phyloP scores from a whole-genome alignment of 257 asterid species.

The Solanum dulcamara region DNA sequence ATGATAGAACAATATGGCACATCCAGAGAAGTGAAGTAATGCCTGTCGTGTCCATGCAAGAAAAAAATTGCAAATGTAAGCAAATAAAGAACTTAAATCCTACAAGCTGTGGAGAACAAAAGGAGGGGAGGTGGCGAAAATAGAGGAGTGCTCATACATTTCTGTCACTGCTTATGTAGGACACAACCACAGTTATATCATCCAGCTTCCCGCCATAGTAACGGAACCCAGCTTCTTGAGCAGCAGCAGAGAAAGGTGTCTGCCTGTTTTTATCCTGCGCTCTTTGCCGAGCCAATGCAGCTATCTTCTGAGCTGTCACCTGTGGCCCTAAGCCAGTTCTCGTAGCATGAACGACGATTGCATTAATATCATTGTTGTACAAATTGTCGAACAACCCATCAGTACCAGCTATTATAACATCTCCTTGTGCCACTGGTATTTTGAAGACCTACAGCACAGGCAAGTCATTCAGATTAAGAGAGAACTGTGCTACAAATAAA shows the following conservation, averaged over 20 bases:
- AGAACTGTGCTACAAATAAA: background rate
- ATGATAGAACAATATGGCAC: background rate
- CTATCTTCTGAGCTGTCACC: slow-evolving; percentile 87
- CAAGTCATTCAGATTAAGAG: background rate
- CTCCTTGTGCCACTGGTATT: slow-evolving; percentile 87
- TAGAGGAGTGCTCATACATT: slow-evolving; percentile 35
- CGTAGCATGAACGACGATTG: slow-evolving; percentile 72
- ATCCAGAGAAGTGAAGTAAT: background rate
- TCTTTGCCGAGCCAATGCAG: slow-evolving; percentile 83
- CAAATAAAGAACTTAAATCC: background rate
- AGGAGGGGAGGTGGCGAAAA: background rate
- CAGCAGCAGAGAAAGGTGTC: slow-evolving; percentile 97
- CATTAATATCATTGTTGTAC: slow-evolving; percentile 74
- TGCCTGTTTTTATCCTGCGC: slow-evolving; percentile 85
- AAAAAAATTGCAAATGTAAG: background rate
- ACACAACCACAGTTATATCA: slow-evolving; percentile 90
- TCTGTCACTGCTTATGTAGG: slow-evolving; percentile 55
- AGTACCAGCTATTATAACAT: slow-evolving; percentile 87
- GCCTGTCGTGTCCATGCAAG: background rate
- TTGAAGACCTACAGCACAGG: slow-evolving; percentile 59
- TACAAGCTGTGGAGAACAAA: background rate
- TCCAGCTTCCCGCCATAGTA: slow-evolving; percentile 94
- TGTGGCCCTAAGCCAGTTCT: slow-evolving; percentile 91
- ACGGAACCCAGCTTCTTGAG: slow-evolving; percentile 93
- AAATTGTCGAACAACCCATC: slow-evolving; percentile 96